A percentile compares a stretch with the other conserved stretches of the same genome.
phyloP scores from a whole-genome alignment of 2,329 filamentous ascomycete species.

The Emergomyces pasteurianus region DNA sequence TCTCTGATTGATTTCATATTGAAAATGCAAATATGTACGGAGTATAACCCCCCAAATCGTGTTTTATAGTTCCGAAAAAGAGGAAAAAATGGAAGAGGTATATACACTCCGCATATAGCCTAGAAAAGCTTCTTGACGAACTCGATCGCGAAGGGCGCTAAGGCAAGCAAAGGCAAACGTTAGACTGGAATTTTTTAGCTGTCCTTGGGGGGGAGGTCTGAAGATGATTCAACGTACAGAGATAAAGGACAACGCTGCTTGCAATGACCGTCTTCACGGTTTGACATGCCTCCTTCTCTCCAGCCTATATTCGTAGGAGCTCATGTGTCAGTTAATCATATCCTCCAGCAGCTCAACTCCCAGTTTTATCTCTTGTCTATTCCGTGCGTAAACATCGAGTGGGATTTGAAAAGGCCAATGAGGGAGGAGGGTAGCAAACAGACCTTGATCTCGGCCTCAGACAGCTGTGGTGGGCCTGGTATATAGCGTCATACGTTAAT shows the following conservation, averaged over 20 bases:
- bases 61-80: not conserved
- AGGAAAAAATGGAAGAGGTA: not conserved
- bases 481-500: not conserved
- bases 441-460: constrained; percentile 36
- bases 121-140: constrained; percentile 38
- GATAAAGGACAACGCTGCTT: constrained; percentile 46
- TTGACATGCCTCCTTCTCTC: constrained; percentile 42
- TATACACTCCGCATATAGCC: constrained; percentile 6
- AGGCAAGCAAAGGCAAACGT: not conserved
- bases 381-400: not conserved
- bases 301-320: constrained; percentile 21
- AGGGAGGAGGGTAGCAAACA: not conserved
- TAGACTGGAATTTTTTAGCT: not conserved
- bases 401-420: not conserved
- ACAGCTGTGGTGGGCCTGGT: constrained; percentile 34
- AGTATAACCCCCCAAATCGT: not conserved
- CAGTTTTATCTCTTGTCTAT: not conserved
- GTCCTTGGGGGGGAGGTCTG: not conserved
- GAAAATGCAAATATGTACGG: not conserved
- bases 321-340: not conserved
- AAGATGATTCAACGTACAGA: constrained; percentile 39
- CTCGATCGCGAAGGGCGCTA: constrained; percentile 40
- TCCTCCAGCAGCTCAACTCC: not conserved
- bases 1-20: not conserved
- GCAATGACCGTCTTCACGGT: constrained; percentile 44